phyloP scores from a whole-genome alignment of 257 asterid species.

The Solanum clarkiae region DNA sequence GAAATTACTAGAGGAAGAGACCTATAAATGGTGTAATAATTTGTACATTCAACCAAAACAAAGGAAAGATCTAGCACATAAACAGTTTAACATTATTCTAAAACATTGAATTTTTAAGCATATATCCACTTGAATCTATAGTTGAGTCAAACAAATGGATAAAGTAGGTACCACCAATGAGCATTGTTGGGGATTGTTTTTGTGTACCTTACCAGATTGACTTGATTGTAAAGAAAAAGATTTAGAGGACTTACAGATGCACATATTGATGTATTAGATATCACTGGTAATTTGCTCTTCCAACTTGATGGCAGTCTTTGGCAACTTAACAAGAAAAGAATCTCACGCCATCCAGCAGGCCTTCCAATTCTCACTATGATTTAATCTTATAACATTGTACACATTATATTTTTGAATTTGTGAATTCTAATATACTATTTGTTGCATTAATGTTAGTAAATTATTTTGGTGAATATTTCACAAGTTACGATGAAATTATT shows the following conservation, averaged over 20 bases:
- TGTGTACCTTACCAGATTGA: slow-evolving; percentile 26
- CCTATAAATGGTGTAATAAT: background rate
- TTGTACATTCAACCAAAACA: background rate
- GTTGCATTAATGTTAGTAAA: too few relatives aligned
- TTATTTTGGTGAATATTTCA: too few relatives aligned
- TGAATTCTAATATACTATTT: too few relatives aligned
- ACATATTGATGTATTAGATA: slow-evolving; percentile 11
- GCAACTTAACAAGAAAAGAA: slow-evolving; percentile 28
- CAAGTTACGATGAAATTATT: too few relatives aligned
- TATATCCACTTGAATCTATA: too few relatives aligned
- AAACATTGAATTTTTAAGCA: background rate
- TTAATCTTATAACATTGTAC: too few relatives aligned
- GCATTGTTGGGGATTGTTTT: slow-evolving; percentile 15
- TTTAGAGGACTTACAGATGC: slow-evolving; percentile 2
- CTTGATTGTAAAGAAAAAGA: slow-evolving; percentile 13
- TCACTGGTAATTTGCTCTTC: slow-evolving; percentile 15
- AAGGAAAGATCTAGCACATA: background rate
- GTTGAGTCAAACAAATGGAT: background rate
- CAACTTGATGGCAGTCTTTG: slow-evolving; percentile 22
- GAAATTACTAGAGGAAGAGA: background rate
- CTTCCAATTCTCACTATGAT: slow-evolving; percentile 14
- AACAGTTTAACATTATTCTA: background rate
- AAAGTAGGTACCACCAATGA: background rate
- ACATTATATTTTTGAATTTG: too few relatives aligned
- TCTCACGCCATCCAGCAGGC: slow-evolving; percentile 13